Conservation (phyloP, 2,329 filamentous ascomycete species). For the Botrytis fragariae region DNA sequence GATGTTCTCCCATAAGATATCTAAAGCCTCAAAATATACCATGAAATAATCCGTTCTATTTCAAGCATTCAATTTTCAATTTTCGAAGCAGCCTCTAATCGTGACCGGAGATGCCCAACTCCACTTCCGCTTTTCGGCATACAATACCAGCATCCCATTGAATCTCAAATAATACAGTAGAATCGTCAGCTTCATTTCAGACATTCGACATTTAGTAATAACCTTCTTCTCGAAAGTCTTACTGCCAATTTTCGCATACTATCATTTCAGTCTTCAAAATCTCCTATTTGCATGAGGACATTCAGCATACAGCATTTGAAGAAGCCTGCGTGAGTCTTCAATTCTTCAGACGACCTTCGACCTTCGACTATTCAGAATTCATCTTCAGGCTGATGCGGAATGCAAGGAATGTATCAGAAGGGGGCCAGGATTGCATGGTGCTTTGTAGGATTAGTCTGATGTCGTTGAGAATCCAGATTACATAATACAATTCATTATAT, state of each 20-base stretch:
- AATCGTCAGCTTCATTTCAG: background rate
- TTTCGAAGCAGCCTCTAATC: background rate
- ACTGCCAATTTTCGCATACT: background rate
- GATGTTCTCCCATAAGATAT: no score
- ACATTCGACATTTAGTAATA: background rate
- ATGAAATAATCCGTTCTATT: background rate
- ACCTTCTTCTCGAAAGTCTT: background rate
- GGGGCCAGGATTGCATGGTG: background rate
- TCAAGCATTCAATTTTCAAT: background rate
- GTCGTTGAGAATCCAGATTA: background rate
- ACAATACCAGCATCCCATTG: background rate
- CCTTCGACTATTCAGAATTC: background rate
- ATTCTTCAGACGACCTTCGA: background rate
- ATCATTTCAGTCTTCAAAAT: background rate
- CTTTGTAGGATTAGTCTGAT: background rate
- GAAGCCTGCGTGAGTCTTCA: background rate
- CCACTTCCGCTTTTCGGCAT: background rate
- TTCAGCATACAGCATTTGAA: background rate
- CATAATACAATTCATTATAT: background rate
- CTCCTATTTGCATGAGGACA: background rate
- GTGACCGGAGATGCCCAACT: background rate
- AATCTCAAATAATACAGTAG: background rate
- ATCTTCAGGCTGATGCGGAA: fast-evolving
- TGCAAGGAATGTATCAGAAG: no score
- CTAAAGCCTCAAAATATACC: background rate